Evolutionary conservation across 2,329 filamentous ascomycete species (phyloP).

Genomic region (Mollisia scopiformis): DNA sequence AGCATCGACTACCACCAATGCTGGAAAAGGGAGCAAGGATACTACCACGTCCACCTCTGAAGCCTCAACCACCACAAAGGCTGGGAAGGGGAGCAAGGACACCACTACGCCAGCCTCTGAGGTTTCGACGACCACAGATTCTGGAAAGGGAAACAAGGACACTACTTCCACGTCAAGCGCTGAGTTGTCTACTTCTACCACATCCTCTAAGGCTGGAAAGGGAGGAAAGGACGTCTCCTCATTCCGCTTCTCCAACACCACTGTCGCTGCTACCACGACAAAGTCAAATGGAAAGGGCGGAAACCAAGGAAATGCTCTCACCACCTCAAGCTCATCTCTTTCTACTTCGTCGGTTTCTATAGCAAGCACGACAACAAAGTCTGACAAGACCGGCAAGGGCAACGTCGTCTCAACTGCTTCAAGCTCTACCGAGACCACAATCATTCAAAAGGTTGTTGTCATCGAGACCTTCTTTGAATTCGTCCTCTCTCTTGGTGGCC

Average conservation of each 20-base stretch:
- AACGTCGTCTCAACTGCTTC: slow-evolving; percentile 5
- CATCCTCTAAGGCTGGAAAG: slow-evolving; percentile 1
- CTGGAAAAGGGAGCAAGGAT: neutral
- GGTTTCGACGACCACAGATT: neutral
- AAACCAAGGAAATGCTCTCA: neutral
- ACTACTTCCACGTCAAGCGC: neutral
- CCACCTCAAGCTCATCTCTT: neutral
- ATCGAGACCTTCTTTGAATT: slow-evolving; percentile 33
- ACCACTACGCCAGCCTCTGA: neutral
- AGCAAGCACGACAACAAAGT: slow-evolving; percentile 10
- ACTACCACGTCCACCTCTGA: neutral
- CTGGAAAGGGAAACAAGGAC: neutral
- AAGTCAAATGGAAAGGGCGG: neutral
- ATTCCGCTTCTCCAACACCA: neutral
- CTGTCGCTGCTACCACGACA: neutral
- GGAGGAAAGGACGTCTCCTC: neutral
- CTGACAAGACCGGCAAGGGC: slow-evolving; percentile 2
- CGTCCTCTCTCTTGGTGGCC: slow-evolving; percentile 23
- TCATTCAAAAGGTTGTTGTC: slow-evolving; percentile 24
- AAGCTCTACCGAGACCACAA: slow-evolving; percentile 1
- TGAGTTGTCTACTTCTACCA: neutral
- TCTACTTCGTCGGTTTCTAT: neutral
- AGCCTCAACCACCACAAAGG: slow-evolving; percentile 12
- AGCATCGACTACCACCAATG: neutral
- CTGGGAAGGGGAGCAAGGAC: slow-evolving; percentile 16